Base-by-base conservation (phyloP, 2,329 filamentous ascomycete genomes). In the Coniosporium tulheliwenetii region DNA sequence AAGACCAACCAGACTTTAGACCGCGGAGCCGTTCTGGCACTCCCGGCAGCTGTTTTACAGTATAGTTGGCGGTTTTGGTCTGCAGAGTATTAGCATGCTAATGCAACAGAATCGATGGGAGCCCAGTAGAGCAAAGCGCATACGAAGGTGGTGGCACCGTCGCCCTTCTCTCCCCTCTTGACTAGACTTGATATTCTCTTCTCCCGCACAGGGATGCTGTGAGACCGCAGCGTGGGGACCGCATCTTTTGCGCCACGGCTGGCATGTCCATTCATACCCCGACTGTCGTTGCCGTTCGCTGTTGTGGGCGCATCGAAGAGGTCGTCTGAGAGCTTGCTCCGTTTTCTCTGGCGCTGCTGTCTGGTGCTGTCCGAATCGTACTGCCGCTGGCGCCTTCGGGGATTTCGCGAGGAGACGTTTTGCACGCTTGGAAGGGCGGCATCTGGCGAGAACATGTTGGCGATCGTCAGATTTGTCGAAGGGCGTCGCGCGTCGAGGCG, bases 11-110 rank as follows among this genome's bases (percentile, higher is more conserved):
- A 26, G 19, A 26, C 19, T 26, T 26, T 3, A 26, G 19, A 26
- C 73, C 64, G 48, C 79, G 77, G 46, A 94, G 73, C 52, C 78
- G 75, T 52, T 87, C 79, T 38, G 89, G 87, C 16, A 93, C 71
- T 41, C 82, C 79, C 43, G 84, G 84, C 30, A 95, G 71, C 59
- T 87, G 86, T 60, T 81, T 84, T 46, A 93, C 83, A 36, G 75
- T 81, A 57, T 91, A 95, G 47, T 84, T 83, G 55, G 79, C 78
- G 53, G 84, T 94, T 54, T 78, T 85, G 33, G 84, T 85, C 82
- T 93, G 45, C 10, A 26, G 10, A 35, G 3, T 9, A 47, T 40
- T 37, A 33, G 10, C 35, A 26, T 39, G 39, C 32, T 10, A 19
- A 9, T 31, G 8, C 39, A 30, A 30, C 38, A 15, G 2, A 3